Percentiles rank a stretch among this genome's conserved stretches.
Conservation (phyloP, 805 yeast genomes). For the Saccharomycopsis sp. region DNA sequence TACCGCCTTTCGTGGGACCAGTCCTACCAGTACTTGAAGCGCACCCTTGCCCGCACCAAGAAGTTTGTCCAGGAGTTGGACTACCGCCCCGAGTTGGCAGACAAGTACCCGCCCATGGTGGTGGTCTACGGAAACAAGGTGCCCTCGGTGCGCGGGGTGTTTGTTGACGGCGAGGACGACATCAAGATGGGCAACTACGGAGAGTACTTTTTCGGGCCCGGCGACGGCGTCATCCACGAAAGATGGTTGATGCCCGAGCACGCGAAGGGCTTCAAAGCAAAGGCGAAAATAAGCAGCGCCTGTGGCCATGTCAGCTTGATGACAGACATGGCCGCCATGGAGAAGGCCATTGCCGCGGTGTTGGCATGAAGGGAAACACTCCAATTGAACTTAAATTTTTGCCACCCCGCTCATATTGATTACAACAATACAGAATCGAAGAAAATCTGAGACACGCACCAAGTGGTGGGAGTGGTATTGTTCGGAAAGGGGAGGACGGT, state of each 20-base stretch:
- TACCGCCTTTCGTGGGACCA: slow-evolving; percentile 35
- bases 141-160: slow-evolving; percentile 78
- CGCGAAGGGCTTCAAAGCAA: slow-evolving; percentile 52
- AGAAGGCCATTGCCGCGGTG: slow-evolving; percentile 48
- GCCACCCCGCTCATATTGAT: too few species aligned
- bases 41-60: slow-evolving; percentile 53
- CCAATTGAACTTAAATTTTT: too few species aligned
- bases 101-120: slow-evolving; percentile 74
- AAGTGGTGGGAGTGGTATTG: too few species aligned
- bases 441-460: too few species aligned
- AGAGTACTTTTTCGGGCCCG: slow-evolving; percentile 77
- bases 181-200: slow-evolving; percentile 64
- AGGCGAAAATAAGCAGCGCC: slow-evolving; percentile 52
- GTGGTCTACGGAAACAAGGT: slow-evolving; percentile 72
- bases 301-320: slow-evolving; percentile 75
- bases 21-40: slow-evolving; percentile 52
- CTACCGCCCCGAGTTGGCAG: slow-evolving; percentile 32
- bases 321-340: slow-evolving; percentile 66
- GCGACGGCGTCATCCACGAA: slow-evolving; percentile 88
- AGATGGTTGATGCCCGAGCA: slow-evolving; percentile 73
- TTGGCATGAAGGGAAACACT: neutral
- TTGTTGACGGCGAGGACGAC: slow-evolving; percentile 52
- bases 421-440: too few species aligned
- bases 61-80: slow-evolving; percentile 48
- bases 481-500: too few species aligned